Evolutionary conservation across 2,329 filamentous ascomycete genomes (phyloP), one percentile per base, ranked within the genome.

Genomic region (Sporothrix phasma): DNA sequence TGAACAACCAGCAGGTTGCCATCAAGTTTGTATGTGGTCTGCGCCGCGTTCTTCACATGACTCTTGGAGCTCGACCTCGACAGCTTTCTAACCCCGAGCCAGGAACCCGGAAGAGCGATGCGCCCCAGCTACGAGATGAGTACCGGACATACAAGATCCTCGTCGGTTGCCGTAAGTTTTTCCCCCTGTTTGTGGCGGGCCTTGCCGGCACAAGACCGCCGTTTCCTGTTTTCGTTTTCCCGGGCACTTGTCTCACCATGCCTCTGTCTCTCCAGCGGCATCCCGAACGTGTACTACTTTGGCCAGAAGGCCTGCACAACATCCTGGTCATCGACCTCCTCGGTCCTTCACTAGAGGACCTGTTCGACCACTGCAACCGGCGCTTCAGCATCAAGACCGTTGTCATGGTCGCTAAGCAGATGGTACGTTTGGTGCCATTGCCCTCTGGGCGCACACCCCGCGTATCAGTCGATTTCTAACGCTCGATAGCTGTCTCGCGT

Each of bases 101-200:
- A 95, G 91, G 94, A 99, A 88, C 94, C 94, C 86, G 94, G 71
- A 99, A 99, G 81, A 97, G 93, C 77, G 94, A 99, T 80, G 94
- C 94, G 74, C 94, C 94, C 65, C 94, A 99, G 77, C 80, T 99
- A 70, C 88, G 94, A 77, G 94, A 99, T 83, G 94, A 99, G 77
- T 99, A 99, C 77, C 87, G 94, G 73, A 99, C 94, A 66, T 99
- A 99, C 82, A 99, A 99, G 83, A 97, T 99, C 72, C 86, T 99
- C 70, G 94, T 97, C 69, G 94, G 94, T 75, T 99, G 94, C 81
- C 93, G 94, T 99, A 81, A 89, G 94, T 89, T 53, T 61, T 34
- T 53, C 17, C 17, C 15, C 5, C 22, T 34, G 7, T 7, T 10
- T 6, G 11, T 11, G 15, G 22, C 45, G 45, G 19, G 22, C 31